phyloP scores from a whole-genome alignment of 768 basidiomycete species.

The Boletales sp. region DNA sequence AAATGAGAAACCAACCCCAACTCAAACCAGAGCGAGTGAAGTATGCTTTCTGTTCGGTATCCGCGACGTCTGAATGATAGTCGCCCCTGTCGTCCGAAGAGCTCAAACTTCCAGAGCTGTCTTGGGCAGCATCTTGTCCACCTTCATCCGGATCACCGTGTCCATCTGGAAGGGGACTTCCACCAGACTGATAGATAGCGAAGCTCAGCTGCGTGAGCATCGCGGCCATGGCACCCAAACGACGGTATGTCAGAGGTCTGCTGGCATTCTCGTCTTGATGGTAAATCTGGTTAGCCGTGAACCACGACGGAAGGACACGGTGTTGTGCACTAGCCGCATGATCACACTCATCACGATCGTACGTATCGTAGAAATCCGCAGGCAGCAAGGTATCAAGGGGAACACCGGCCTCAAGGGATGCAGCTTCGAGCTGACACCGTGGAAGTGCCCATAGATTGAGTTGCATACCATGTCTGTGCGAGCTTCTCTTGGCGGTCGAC shows the following conservation, averaged over 20 bases:
- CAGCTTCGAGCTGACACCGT: constrained; percentile 50
- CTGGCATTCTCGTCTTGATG: constrained; percentile 5
- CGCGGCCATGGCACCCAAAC: constrained; percentile 54
- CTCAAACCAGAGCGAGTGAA: constrained; percentile 54
- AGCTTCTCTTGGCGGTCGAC: background rate
- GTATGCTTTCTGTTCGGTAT: constrained; percentile 55
- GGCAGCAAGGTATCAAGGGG: constrained; percentile 52
- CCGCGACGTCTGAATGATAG: constrained; percentile 15
- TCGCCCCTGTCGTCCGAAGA: constrained; percentile 10
- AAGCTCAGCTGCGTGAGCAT: constrained; percentile 52
- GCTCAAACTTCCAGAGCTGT: constrained; percentile 10
- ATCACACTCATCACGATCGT: background rate
- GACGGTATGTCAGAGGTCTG: constrained; percentile 48
- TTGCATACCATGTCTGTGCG: constrained; percentile 44
- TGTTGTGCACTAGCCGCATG: background rate
- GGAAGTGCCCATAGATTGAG: constrained; percentile 63
- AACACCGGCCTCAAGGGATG: constrained; percentile 66
- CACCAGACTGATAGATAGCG: constrained; percentile 31
- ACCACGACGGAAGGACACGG: constrained; percentile 14
- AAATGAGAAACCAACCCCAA: constrained; percentile 61
- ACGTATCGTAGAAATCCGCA: constrained; percentile 27
- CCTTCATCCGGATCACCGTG: background rate
- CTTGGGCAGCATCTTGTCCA: background rate
- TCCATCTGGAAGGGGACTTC: constrained; percentile 1
- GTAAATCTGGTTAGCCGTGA: constrained; percentile 20